Evolutionary conservation across 2,329 filamentous ascomycete species (phyloP).

Genomic region (Sporothrix phasma): DNA sequence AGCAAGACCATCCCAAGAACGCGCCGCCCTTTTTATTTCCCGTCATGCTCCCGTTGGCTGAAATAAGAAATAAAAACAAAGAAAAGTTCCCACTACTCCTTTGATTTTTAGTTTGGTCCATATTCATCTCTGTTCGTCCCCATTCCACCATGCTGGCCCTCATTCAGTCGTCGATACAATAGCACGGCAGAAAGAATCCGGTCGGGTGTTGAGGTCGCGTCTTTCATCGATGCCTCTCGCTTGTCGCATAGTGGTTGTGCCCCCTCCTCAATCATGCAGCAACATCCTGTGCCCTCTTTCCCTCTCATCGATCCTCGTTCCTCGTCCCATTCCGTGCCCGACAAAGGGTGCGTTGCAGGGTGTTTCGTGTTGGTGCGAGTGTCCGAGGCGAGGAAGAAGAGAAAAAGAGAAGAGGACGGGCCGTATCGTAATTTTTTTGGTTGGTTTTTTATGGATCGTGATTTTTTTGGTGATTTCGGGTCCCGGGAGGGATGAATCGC

Average conservation of each 20-base stretch:
- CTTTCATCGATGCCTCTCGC: neutral
- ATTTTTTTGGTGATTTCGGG: neutral
- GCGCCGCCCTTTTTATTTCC: neutral
- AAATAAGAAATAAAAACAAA: neutral
- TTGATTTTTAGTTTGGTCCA: neutral
- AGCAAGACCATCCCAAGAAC: neutral
- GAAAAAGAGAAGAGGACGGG: neutral
- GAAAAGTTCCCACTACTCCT: neutral
- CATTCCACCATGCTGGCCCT: constrained; percentile 2
- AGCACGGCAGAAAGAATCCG: neutral
- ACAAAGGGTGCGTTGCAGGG: neutral
- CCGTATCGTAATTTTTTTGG: neutral
- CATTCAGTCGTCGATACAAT: neutral
- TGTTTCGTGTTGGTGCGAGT: neutral
- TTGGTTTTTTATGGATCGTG: neutral
- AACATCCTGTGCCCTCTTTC: neutral
- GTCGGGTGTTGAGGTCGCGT: constrained; percentile 4
- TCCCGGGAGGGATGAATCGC: neutral
- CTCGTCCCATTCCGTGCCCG: neutral
- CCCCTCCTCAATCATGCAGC: neutral
- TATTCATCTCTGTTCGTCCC: neutral
- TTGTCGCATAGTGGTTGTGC: constrained; percentile 6
- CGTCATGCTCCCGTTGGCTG: neutral
- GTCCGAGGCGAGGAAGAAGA: neutral
- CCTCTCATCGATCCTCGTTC: neutral